Conservation (phyloP, 768 basidiomycete species). For the Fomitopsis serialis region DNA sequence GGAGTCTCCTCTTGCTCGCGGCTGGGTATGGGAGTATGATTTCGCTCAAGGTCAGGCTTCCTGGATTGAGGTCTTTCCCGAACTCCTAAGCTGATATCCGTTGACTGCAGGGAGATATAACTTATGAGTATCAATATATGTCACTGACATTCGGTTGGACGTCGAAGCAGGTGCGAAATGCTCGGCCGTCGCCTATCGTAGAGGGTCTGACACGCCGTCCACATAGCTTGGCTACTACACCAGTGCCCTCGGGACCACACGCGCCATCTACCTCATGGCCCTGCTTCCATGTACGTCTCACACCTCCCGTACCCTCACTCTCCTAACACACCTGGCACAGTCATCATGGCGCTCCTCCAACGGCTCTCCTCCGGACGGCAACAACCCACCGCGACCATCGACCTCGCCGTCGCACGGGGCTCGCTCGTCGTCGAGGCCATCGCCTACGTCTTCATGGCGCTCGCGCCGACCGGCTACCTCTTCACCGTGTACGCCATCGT, state of each 20-base stretch:
- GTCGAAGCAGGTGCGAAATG: slow-evolving; percentile 48
- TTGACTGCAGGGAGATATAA: slow-evolving; percentile 44
- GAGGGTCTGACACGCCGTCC: background rate
- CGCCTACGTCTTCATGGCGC: slow-evolving; percentile 41
- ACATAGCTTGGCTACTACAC: slow-evolving; percentile 67
- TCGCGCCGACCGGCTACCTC: slow-evolving; percentile 35
- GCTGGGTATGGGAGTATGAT: background rate
- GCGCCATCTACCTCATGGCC: slow-evolving; percentile 50
- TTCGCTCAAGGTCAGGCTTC: background rate
- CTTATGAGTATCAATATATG: slow-evolving; percentile 63
- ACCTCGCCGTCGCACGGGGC: slow-evolving; percentile 58
- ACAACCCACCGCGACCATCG: slow-evolving; percentile 31
- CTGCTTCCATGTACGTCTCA: slow-evolving; percentile 53
- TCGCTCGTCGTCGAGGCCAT: slow-evolving; percentile 56
- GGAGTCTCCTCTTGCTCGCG: slow-evolving; percentile 1
- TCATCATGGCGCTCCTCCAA: slow-evolving; percentile 1
- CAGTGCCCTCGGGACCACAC: slow-evolving; percentile 44
- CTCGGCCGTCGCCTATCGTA: background rate
- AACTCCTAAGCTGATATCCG: too few relatives aligned
- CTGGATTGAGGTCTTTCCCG: background rate
- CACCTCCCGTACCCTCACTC: background rate
- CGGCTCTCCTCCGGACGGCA: background rate
- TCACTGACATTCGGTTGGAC: slow-evolving; percentile 59
- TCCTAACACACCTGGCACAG: background rate
- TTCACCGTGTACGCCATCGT: slow-evolving; percentile 51